Conservation (phyloP, 352 stramenopile genomes). For the Globisporangium yorkense region DNA sequence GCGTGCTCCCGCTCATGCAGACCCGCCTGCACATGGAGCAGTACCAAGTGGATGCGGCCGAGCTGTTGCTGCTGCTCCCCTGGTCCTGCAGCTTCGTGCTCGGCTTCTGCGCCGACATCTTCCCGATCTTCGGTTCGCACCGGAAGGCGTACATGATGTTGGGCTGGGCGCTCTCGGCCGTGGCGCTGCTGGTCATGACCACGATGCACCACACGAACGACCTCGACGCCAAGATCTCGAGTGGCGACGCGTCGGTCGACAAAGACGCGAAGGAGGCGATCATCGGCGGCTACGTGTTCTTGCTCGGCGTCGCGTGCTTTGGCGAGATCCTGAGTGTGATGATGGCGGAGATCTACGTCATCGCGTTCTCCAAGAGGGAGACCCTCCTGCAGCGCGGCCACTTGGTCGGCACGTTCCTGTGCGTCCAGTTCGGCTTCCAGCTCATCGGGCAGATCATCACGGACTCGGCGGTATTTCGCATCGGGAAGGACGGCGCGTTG, state of each 20-base stretch:
- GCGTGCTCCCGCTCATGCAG: constrained; percentile 33
- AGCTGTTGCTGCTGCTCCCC: constrained; percentile 28
- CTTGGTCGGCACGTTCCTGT: constrained; percentile 31
- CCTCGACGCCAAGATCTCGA: constrained; percentile 11
- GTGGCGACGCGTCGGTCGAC: constrained; percentile 17
- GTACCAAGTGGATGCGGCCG: constrained; percentile 30
- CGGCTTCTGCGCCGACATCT: constrained; percentile 17
- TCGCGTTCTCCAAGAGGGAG: constrained; percentile 33
- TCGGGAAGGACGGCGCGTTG: constrained; percentile 10
- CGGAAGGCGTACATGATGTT: constrained; percentile 20
- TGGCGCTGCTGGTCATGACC: constrained; percentile 27
- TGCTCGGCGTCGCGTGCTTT: constrained; percentile 35
- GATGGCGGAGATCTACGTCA: constrained; percentile 39
- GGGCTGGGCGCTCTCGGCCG: constrained; percentile 17
- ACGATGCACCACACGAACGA: constrained; percentile 23
- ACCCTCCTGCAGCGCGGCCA: constrained; percentile 21
- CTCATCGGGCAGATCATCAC: constrained; percentile 28
- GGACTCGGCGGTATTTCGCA: constrained; percentile 25
- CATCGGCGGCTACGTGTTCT: constrained; percentile 28
- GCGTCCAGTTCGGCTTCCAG: constrained; percentile 28
- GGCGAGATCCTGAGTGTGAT: constrained; percentile 34
- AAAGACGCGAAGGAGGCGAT: constrained; percentile 15
- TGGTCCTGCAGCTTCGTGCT: constrained; percentile 32
- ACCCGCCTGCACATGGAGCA: constrained; percentile 26
- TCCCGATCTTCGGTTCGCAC: constrained; percentile 16